Conservation (phyloP, 129 eudicot species). For the Flaveria ramosissima region DNA sequence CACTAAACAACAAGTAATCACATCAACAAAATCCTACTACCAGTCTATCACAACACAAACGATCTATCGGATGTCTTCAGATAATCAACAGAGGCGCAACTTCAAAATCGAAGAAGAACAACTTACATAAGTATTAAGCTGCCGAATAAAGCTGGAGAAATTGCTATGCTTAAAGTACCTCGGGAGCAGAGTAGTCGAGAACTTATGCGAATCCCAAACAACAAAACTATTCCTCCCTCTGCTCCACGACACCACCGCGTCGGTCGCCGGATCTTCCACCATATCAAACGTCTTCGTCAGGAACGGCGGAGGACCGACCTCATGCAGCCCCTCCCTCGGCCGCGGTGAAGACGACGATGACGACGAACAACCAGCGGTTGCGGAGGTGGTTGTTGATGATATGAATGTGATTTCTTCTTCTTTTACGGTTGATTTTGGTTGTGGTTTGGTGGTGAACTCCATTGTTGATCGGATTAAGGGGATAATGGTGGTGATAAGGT, state of each 20-base stretch:
- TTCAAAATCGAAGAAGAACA: background rate
- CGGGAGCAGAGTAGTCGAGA: constrained; percentile 70
- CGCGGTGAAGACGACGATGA: constrained; percentile 51
- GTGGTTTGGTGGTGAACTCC: constrained; percentile 14
- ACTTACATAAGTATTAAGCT: constrained; percentile 99
- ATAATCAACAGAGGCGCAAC: background rate
- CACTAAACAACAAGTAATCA: background rate
- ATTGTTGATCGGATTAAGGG: background rate
- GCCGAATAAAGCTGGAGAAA: constrained; percentile 90
- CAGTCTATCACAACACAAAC: background rate
- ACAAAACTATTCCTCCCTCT: constrained; percentile 67
- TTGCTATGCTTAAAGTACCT: constrained; percentile 78
- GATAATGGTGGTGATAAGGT: background rate
- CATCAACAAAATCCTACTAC: background rate
- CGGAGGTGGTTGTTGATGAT: constrained; percentile 12
- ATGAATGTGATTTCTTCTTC: constrained; percentile 47
- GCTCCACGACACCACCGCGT: constrained; percentile 86
- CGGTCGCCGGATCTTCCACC: constrained; percentile 87
- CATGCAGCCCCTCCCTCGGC: constrained; percentile 81
- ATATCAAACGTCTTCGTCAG: constrained; percentile 75
- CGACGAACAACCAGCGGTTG: constrained; percentile 33
- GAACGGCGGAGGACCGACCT: constrained; percentile 86
- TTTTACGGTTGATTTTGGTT: constrained; percentile 35
- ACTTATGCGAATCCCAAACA: constrained; percentile 82
- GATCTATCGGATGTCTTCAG: background rate